phyloP scores from a whole-genome alignment of 2,329 filamentous ascomycete species.

The Beauveria brongniartii region DNA sequence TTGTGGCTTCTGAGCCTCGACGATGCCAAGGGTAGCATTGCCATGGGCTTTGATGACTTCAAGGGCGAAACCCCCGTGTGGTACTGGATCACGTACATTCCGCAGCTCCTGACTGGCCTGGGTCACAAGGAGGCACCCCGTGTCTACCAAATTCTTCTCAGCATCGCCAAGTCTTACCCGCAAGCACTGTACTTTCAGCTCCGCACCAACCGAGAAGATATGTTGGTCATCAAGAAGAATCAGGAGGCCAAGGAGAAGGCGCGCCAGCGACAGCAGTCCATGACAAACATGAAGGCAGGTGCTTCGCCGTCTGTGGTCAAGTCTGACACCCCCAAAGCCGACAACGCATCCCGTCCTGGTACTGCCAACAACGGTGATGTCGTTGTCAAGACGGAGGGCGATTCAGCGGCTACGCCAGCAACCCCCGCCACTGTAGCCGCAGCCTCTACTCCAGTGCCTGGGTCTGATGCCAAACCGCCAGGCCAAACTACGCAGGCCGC shows the following conservation, averaged over 20 bases:
- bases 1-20: slow-evolving; percentile 94
- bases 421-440: slow-evolving; percentile 16
- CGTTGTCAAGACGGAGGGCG: slow-evolving; percentile 39
- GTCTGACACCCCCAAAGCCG: slow-evolving; percentile 37
- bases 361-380: slow-evolving; percentile 41
- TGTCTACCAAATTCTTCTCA: slow-evolving; percentile 76
- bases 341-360: slow-evolving; percentile 37
- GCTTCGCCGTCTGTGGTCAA: slow-evolving; percentile 44
- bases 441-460: slow-evolving; percentile 19
- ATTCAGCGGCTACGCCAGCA: slow-evolving; percentile 19
- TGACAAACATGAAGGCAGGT: slow-evolving; percentile 35
- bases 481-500: slow-evolving; percentile 7
- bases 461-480: slow-evolving; percentile 13
- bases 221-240: slow-evolving; percentile 82
- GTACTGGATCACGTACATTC: slow-evolving; percentile 99
- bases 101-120: slow-evolving; percentile 85
- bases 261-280: slow-evolving; percentile 40
- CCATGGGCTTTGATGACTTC: slow-evolving; percentile 85
- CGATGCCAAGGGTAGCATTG: slow-evolving; percentile 74
- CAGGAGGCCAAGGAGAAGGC: slow-evolving; percentile 67
- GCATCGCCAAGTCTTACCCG: slow-evolving; percentile 92
- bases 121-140: slow-evolving; percentile 86
- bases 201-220: slow-evolving; percentile 87
- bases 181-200: slow-evolving; percentile 95
- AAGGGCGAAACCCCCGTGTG: slow-evolving; percentile 96